These are phyloP conservation scores for Danielia reshetovae DNA, from an alignment of 805 yeast genomes.

Conservation along the genomic window DNA sequence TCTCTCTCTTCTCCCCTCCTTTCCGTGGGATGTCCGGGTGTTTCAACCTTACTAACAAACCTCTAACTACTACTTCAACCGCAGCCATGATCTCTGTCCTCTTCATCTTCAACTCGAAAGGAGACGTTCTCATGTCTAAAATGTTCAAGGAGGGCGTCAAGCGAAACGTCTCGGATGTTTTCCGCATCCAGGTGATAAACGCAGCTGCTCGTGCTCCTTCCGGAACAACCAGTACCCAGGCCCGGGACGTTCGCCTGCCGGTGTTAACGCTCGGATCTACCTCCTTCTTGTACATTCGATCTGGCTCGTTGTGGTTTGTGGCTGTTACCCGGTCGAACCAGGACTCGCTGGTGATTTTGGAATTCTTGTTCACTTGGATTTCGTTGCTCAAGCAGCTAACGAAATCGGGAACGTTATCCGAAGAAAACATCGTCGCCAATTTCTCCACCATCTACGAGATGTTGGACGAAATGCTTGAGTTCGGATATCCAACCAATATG, in stretches of 20 bases:
- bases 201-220: slow-evolving; percentile 30
- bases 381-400: slow-evolving; percentile 40
- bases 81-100: slow-evolving; percentile 79
- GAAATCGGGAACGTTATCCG: slow-evolving; percentile 16
- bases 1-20: too few relatives aligned
- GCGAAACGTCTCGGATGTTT: slow-evolving; percentile 78
- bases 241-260: slow-evolving; percentile 33
- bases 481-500: slow-evolving; percentile 70
- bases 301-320: slow-evolving; percentile 67
- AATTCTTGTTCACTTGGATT: slow-evolving; percentile 65
- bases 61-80: too few relatives aligned
- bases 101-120: slow-evolving; percentile 73
- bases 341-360: slow-evolving; percentile 77
- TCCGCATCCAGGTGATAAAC: slow-evolving; percentile 86
- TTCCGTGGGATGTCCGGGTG: not conserved
- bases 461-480: slow-evolving; percentile 70
- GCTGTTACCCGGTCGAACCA: slow-evolving; percentile 88
- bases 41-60: too few relatives aligned
- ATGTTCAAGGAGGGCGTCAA: slow-evolving; percentile 72
- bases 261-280: slow-evolving; percentile 85
- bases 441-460: slow-evolving; percentile 71
- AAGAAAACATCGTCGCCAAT: slow-evolving; percentile 53
- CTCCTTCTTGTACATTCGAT: slow-evolving; percentile 74
- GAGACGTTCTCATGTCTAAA: slow-evolving; percentile 78
- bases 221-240: slow-evolving; percentile 12